Base-by-base conservation (phyloP, 208 protist genomes). In the Tritrichomonas musculus region DNA sequence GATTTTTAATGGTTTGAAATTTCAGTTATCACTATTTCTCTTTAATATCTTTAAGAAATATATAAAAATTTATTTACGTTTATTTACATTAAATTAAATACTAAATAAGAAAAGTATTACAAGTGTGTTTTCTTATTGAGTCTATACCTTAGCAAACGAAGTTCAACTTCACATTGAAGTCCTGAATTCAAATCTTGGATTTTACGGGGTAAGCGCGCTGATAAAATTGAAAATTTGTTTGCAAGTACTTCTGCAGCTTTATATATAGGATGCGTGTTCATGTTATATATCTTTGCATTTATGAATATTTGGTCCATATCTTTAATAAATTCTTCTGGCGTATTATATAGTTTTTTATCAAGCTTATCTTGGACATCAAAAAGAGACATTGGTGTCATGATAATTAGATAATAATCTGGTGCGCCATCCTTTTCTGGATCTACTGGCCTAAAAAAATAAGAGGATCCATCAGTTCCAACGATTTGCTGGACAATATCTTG, bases 281-380 rank as follows among this genome's bases (percentile, higher is more conserved):
- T 13, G 22, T 84, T 84, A n/a, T 84, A 84, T 33, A n/a, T 9
- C 53, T 84, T 84, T 2, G 73, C 73, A 22, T 84, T 84, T 33
- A 47, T 33, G 9, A 11, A 84, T 53, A 84, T 84, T 84, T 33
- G 27, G 53, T 53, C 22, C 36, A 84, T 44, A 53, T 84, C 73
- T 49, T 33, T 22, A 84, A 84, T 44, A 53, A 84, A 84, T 53
- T 84, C 73, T 53, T 84, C 73, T 3, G 73, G 73, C 53, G 73
- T 53, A 30, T 84, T 84, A n/a, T 84, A 84, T 13, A 47, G n/a
- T 49, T 84, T 84, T 8, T 84, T 84, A n/a, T 84, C 73, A 5
- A 84, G 41, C 53, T 84, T 84, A 4, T 84, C 73, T 53, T 84
- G 73, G n/a, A 84, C n/a, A 1, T n/a, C n/a, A 25, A 84, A 84